Conservation (phyloP, 1,284 basidiomycete genomes). For the Trametes sp. region DNA sequence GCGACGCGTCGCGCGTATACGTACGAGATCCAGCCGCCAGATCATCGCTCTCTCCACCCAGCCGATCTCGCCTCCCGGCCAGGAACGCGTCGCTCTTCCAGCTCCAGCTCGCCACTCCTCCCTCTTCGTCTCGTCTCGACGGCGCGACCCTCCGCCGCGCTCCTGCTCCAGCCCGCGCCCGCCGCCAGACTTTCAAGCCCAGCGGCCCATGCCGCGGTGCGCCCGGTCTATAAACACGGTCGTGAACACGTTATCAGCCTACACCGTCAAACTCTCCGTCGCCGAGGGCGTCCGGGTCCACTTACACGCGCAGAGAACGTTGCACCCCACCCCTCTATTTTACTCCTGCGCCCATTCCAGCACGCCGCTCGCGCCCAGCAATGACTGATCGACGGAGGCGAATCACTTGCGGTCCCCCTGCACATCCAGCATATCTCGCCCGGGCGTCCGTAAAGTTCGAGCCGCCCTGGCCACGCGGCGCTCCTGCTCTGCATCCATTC, state of each 20-base stretch:
- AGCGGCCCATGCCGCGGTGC: not conserved
- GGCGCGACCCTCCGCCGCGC: not conserved
- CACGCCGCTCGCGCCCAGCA: conserved; percentile 4
- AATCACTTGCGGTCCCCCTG: conserved; percentile 19
- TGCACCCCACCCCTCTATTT: conserved; percentile 6
- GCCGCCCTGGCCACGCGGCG: conserved; percentile 10
- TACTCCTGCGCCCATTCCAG: conserved; percentile 1
- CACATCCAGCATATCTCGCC: conserved; percentile 25
- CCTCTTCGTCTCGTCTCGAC: not conserved
- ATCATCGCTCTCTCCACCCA: conserved; percentile 3
- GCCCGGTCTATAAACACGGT: not conserved
- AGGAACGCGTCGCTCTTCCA: conserved; percentile 14
- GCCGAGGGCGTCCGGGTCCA: conserved; percentile 1
- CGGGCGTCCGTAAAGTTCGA: conserved; percentile 7
- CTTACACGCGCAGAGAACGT: conserved; percentile 18
- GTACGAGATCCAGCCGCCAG: conserved; percentile 15
- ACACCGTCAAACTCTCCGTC: conserved; percentile 2
- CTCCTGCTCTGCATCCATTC: not conserved
- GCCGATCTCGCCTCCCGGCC: conserved; percentile 10
- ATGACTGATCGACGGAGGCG: conserved; percentile 21
- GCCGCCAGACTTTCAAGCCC: not conserved
- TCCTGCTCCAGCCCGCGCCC: not conserved
- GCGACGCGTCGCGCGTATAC: conserved; percentile 9
- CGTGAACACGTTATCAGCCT: conserved; percentile 6
- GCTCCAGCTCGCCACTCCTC: not conserved